Evolutionary conservation across 1,139 yeast species (phyloP).

Genomic region (Geotrichum restrictum): DNA sequence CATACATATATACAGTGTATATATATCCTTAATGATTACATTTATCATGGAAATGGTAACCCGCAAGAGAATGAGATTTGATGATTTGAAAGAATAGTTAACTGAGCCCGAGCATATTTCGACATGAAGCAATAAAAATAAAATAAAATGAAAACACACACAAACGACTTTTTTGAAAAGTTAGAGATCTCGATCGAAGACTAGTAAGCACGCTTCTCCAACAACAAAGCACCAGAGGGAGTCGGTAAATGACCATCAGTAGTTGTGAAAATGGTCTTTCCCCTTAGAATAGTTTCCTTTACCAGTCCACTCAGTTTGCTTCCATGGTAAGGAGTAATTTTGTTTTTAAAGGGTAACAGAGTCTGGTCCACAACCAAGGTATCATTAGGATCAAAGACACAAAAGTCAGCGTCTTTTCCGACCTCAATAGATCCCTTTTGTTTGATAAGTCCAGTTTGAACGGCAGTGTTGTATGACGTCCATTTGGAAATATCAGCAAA

Average conservation of each 20-base stretch:
- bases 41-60: background rate
- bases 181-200: too few species aligned
- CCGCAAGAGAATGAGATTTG: background rate
- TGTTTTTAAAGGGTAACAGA: slow-evolving; percentile 71
- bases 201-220: slow-evolving; percentile 41
- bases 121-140: background rate
- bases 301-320: slow-evolving; percentile 65
- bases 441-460: slow-evolving; percentile 73
- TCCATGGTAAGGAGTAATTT: slow-evolving; percentile 82
- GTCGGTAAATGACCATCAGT: slow-evolving; percentile 54
- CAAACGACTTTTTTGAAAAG: too few species aligned
- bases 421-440: slow-evolving; percentile 64
- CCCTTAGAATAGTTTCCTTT: slow-evolving; percentile 72
- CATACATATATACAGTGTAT: background rate
- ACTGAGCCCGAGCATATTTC: too few species aligned
- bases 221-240: slow-evolving; percentile 56
- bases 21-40: background rate
- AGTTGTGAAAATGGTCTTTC: slow-evolving; percentile 58
- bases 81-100: background rate
- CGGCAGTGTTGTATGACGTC: slow-evolving; percentile 80
- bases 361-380: slow-evolving; percentile 55
- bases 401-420: slow-evolving; percentile 86
- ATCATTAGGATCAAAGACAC: slow-evolving; percentile 66
- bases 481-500: slow-evolving; percentile 65
- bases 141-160: background rate